Conservation (phyloP, 1,284 basidiomycete genomes). For the Heliocybe sulcata region DNA sequence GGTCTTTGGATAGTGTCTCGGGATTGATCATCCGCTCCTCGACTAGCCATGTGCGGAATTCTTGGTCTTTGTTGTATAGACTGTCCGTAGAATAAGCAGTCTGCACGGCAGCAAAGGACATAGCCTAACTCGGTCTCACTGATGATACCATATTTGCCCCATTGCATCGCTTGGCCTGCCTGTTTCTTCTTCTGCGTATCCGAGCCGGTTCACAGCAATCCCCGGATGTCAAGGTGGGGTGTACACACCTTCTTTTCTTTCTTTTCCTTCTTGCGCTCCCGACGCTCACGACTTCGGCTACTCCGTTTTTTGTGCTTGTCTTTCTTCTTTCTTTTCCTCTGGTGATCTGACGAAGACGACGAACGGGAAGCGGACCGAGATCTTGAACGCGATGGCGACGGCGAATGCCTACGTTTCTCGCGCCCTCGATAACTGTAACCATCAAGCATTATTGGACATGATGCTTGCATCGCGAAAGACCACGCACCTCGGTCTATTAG, state of each 20-base stretch:
- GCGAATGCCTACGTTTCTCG: background rate
- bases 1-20: conserved; percentile 77
- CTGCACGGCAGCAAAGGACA: conserved; percentile 1
- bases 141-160: conserved; percentile 87
- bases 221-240: no score
- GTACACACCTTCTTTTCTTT: conserved; percentile 56
- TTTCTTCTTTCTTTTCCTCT: conserved; percentile 25
- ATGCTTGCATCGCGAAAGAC: no score
- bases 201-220: no score
- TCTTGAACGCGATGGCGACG: background rate
- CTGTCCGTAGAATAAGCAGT: conserved; percentile 26
- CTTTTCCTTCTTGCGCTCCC: conserved; percentile 59
- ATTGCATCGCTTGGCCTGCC: conserved; percentile 52
- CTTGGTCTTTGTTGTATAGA: conserved; percentile 71
- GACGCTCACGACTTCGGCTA: conserved; percentile 40
- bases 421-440: background rate
- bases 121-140: conserved; percentile 70
- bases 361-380: background rate
- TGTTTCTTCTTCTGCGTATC: conserved; percentile 40
- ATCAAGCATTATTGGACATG: no score
- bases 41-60: conserved; percentile 86
- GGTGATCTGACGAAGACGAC: background rate
- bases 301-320: conserved; percentile 36
- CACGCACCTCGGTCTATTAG: background rate
- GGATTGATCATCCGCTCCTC: conserved; percentile 87